Base-by-base conservation (phyloP, 2,329 filamentous ascomycete genomes). In the Fusarium globosum region DNA sequence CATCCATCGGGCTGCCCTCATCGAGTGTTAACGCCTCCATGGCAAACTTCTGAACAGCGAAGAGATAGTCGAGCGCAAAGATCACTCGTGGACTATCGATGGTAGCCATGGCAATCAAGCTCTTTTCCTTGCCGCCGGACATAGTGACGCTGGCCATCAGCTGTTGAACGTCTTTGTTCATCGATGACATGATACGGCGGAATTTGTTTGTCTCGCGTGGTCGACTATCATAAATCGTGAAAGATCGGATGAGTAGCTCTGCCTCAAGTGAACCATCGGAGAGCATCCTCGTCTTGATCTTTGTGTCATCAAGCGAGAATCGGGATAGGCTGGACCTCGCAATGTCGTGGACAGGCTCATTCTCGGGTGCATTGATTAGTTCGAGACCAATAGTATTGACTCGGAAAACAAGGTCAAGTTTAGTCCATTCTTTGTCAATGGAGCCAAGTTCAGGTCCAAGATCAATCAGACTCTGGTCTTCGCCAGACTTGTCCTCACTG, bases 91-190 rank as follows among this genome's bases (percentile, higher is more conserved):
- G 96, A 76, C 96, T 99, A 79, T 99, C 96, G 69, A 99, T 91
- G 1, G 95, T 97, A 65, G 98, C 89, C 82, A 99, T 93, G 4
- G 94, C 94, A 78, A 98, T 97, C 63, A 98, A 83, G 80, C 91
- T 94, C 68, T 91, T 90, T 45, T 97, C 93, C 39, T 91, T 86
- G 7, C 95, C 95, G 21, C 95, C 94, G 1, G 95, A 95, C 82
- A 99, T 97, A 1, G 95, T 97, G 8, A 99, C 86, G 80, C 93
- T 98, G 23, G 96, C 96, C 96, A 99, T 99, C 79, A 99, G 95
- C 77, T 99, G 97, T 81, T 98, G 95, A 51, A 96, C 95, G 63
- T 95, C 93, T 76, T 95, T 96, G 82, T 98, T 98, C 79, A 95
- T 95, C 62, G 97, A 92, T 4, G 95, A 95, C 96, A 99, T 98